Conservation (phyloP, 2,329 filamentous ascomycete species). For the Nemania sp. region DNA sequence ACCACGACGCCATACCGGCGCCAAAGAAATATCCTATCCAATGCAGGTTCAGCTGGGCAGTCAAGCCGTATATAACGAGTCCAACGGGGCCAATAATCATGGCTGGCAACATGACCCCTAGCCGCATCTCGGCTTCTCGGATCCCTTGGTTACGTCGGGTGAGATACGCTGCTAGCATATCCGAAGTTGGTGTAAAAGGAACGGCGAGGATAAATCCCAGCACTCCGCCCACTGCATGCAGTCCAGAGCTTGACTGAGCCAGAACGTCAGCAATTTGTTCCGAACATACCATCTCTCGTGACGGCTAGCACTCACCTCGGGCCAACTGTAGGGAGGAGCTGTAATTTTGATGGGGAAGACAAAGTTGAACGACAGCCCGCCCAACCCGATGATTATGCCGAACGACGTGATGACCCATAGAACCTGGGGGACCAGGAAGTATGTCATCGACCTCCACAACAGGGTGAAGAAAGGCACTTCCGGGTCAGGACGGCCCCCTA, state of each 20-base stretch:
- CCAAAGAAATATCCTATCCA: conserved; percentile 54
- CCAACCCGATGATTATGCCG: conserved; percentile 50
- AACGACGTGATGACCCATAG: conserved; percentile 52
- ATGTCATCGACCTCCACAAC: conserved; percentile 47
- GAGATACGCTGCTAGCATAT: conserved; percentile 44
- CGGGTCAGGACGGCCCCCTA: conserved; percentile 44
- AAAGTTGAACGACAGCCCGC: conserved; percentile 50
- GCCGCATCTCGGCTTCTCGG: conserved; percentile 49
- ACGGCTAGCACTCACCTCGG: conserved; percentile 36
- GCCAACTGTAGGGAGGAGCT: conserved; percentile 48
- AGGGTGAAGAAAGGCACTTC: conserved; percentile 46
- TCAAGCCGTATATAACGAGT: conserved; percentile 44
- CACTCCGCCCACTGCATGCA: conserved; percentile 40
- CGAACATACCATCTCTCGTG: neutral
- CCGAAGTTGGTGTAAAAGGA: conserved; percentile 41
- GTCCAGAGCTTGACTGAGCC: conserved; percentile 34
- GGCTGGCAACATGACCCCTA: conserved; percentile 42
- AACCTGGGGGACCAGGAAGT: conserved; percentile 49
- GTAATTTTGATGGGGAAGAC: conserved; percentile 50
- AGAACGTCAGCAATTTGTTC: conserved; percentile 7
- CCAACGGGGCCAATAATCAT: conserved; percentile 42
- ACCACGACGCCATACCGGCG: conserved; percentile 52
- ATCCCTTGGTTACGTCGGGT: conserved; percentile 45
- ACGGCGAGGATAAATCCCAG: conserved; percentile 46
- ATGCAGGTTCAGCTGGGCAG: conserved; percentile 45